Evolutionary conservation across 495 filamentous ascomycete genomes (phyloP).

Genomic region (Penicillium antarcticum): DNA sequence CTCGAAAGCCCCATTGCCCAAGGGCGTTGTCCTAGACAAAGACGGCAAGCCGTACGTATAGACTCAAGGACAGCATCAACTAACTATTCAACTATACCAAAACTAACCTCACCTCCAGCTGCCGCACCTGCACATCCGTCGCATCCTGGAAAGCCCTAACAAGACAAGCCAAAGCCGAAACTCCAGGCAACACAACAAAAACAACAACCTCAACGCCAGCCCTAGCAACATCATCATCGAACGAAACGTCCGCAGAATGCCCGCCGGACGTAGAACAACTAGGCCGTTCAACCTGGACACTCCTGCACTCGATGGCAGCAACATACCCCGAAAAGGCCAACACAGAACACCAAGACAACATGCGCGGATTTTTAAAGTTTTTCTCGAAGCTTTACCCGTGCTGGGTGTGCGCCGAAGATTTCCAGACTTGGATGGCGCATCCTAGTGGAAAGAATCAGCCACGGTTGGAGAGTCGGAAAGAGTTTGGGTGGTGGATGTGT

Average conservation of each 20-base stretch:
- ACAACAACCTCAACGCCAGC: constrained; percentile 6
- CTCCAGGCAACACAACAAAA: constrained; percentile 16
- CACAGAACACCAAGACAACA: constrained; percentile 63
- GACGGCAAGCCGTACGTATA: constrained; percentile 92
- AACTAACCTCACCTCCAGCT: constrained; percentile 50
- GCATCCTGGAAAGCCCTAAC: constrained; percentile 66
- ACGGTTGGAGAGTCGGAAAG: constrained; percentile 59
- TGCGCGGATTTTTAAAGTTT: constrained; percentile 70
- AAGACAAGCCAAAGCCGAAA: constrained; percentile 47
- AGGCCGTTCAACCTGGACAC: constrained; percentile 85
- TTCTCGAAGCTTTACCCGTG: constrained; percentile 90
- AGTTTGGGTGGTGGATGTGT: constrained; percentile 93
- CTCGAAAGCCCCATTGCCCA: constrained; percentile 52
- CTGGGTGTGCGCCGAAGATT: constrained; percentile 92
- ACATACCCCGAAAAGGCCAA: constrained; percentile 72
- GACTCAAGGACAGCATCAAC: not conserved
- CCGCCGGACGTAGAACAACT: constrained; percentile 69
- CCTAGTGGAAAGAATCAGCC: constrained; percentile 60
- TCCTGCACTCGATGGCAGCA: constrained; percentile 87
- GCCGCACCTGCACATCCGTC: constrained; percentile 80
- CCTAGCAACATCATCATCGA: constrained; percentile 11
- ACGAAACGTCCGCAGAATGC: constrained; percentile 34
- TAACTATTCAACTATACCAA: not conserved
- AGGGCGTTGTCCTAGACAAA: constrained; percentile 81
- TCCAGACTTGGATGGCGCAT: constrained; percentile 74